Base-by-base conservation (phyloP, 2,329 filamentous ascomycete genomes). In the Arachnomyces sp. region DNA sequence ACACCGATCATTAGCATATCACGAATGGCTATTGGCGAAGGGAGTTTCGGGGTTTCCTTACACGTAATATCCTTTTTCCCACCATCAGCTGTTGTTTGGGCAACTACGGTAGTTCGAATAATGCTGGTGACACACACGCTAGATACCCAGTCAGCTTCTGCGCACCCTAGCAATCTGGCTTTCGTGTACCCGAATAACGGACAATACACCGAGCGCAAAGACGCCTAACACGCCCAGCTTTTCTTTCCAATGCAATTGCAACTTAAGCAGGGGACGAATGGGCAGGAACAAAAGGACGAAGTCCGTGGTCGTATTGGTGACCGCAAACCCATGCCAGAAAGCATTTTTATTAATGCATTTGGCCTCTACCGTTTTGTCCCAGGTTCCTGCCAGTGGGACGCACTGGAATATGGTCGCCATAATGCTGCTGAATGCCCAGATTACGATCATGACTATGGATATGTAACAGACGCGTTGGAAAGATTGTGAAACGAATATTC, bases 271-370 rank as follows among this genome's bases (percentile, higher is more conserved):
- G 12, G 58, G 45, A 4, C 56, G 59, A 1, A 64, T 44, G 1
- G 61, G 60, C 6, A 65, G 47, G 7, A 55, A 34, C 12, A 57
- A 56, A 28, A 59, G 54, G 8, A 51, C 46, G 39, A 63, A 48
- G 42, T 65, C 61, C 7, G 60, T 63, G 11, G 54, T 40, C 30
- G 62, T 58, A 43, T 64, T 65, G 13, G 57, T 46, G 11, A 45
- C 52, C n/a, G 58, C 50, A 39, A 60, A 61, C 16, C 51, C 47
- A 33, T 43, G 42, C 51, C 51, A 55, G 40, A 51, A 52, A 28
- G 35, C 42, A 25, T 44, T 43, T 3, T 42, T 46, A 31, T 54
- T 42, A 43, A 60, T 55, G 44, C 59, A 63, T 37, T 49, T 53
- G n/a, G 46, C 55, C 11, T 43, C 18, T 20, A 59, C 51, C 7